Evolutionary conservation across 2,329 filamentous ascomycete species (phyloP).

Genomic region (Cladophialophora immunda): DNA sequence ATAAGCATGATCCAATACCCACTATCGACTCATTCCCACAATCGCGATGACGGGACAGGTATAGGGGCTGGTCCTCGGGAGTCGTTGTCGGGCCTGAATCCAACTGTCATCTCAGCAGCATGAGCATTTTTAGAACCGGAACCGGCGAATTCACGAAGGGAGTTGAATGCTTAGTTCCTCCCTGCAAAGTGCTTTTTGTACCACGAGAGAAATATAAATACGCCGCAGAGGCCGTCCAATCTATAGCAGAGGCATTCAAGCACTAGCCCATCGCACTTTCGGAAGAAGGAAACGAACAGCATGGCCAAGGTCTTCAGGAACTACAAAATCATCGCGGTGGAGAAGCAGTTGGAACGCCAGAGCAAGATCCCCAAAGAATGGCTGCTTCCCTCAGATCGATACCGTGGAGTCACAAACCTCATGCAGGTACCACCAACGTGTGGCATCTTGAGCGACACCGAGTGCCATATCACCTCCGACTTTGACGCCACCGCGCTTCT

Average conservation of each 20-base stretch:
- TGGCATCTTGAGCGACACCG: constrained; percentile 54
- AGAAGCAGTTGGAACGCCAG: constrained; percentile 32
- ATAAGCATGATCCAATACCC: no score
- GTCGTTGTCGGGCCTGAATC: neutral
- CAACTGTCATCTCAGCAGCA: neutral
- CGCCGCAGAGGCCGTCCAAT: neutral
- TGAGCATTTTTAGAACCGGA: constrained; percentile 14
- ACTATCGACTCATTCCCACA: no score
- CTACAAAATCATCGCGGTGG: constrained; percentile 27
- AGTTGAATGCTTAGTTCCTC: neutral
- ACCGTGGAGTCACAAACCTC: constrained; percentile 42
- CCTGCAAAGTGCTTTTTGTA: neutral
- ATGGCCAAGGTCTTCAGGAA: constrained; percentile 13
- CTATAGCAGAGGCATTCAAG: constrained; percentile 8
- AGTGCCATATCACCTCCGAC: constrained; percentile 58
- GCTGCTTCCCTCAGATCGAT: constrained; percentile 34
- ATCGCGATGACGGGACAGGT: no score
- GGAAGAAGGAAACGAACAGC: neutral
- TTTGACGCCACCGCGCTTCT: constrained; percentile 54
- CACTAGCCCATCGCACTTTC: neutral
- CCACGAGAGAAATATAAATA: constrained; percentile 24
- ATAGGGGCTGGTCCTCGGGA: no score
- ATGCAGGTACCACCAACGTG: constrained; percentile 49
- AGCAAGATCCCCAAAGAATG: constrained; percentile 42
- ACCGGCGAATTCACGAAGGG: constrained; percentile 16